Percentiles rank a stretch among this genome's conserved stretches.
phyloP scores from a whole-genome alignment of 805 yeast genomes.

The Myxozyma geophila region DNA sequence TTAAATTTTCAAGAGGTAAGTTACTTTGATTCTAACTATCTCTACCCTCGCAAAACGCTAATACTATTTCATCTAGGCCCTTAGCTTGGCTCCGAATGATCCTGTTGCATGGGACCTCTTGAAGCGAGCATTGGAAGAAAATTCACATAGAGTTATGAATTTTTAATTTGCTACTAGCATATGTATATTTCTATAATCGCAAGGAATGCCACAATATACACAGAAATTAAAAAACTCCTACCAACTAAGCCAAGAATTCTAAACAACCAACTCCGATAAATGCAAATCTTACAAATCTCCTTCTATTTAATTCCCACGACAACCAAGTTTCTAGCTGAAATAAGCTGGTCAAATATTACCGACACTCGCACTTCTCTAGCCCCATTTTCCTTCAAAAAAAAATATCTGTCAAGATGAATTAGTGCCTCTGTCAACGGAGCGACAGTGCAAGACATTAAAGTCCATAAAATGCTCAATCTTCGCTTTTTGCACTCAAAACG shows the following conservation, averaged over 20 bases:
- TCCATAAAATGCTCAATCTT: constrained; percentile 37
- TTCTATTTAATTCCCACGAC: constrained; percentile 33
- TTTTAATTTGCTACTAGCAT: constrained; percentile 1
- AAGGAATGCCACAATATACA: background rate
- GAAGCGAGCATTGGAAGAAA: constrained; percentile 60
- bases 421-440: constrained; percentile 38
- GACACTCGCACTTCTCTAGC: constrained; percentile 28
- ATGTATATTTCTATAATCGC: background rate
- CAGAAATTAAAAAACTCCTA: no score
- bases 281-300: background rate
- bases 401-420: constrained; percentile 36
- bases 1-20: constrained; percentile 66
- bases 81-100: constrained; percentile 78
- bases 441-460: constrained; percentile 35
- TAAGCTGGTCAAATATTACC: constrained; percentile 34
- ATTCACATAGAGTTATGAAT: constrained; percentile 7
- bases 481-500: constrained; percentile 16
- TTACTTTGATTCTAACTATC: background rate
- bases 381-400: constrained; percentile 30
- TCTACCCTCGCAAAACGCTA: background rate
- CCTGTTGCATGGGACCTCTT: constrained; percentile 83
- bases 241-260: no score
- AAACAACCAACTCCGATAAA: constrained; percentile 1
- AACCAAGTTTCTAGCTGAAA: constrained; percentile 36
- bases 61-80: constrained; percentile 49